Evolutionary conservation across 2,329 filamentous ascomycete genomes (phyloP), one percentile per base, ranked within the genome.

Genomic region (Stemphylium vesicarium): DNA sequence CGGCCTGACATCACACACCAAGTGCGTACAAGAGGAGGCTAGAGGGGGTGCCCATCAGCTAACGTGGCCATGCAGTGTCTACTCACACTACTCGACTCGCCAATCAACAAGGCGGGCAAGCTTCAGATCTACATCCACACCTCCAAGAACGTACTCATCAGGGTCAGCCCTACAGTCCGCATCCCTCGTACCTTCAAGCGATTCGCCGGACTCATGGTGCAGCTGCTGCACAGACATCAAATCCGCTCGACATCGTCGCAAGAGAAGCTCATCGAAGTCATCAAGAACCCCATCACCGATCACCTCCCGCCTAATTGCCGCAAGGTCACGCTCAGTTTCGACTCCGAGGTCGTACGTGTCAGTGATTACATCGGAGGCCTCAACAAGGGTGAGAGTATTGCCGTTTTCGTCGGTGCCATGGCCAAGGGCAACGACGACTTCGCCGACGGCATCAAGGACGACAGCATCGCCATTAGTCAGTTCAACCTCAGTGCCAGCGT

Each of bases 81-180:
- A 45, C 88, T 99, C 66, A 99, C 95, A 42, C 87, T 99, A 29
- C 88, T 99, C 71, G 95, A 99, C 76, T 99, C 95, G 16, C 95
- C 95, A 42, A 90, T 98, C 84, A 99, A 99, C 85, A 99, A 99
- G 79, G 93, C 94, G 53, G 95, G 95, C 70, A 94, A 88, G 78
- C 88, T 99, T 35, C 95, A 99, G 79, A 98, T 99, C 72, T 99
- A 96, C 81, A 98, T 99, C 63, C 93, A 96, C 77, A 98, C 95
- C 4, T 92, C 94, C 64, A 97, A 96, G 79, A 94, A 95, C 46
- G 94, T 98, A 32, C 83, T 99, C 67, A 99, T 99, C 71, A 92
- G 98, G 80, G 94, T 99, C 64, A 97, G 92, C 72, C 95, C 95
- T n/a, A 93, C 92, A 8, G 95, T 99, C 54, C 92, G 95, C 71